A percentile compares a stretch with the other conserved stretches of the same genome.
These are phyloP conservation scores for Botryotinia convoluta DNA, from an alignment of 2,329 filamentous ascomycete genomes.

Conservation along the genomic window DNA sequence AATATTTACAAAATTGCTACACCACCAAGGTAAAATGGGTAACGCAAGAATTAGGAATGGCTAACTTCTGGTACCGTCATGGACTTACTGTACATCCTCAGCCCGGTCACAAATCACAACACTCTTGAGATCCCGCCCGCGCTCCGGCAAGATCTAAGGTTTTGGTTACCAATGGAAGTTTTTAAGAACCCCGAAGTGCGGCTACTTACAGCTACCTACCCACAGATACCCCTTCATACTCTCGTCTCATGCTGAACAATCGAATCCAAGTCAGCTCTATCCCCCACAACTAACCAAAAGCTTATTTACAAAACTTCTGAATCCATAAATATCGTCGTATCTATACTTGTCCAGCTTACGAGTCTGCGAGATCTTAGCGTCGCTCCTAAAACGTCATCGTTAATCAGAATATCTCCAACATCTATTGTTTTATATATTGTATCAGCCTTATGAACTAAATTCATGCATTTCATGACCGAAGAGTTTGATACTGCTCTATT, in stretches of 20 bases:
- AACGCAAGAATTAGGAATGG: background rate
- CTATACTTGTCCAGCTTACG: slow-evolving; percentile 3
- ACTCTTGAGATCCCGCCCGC: slow-evolving; percentile 12
- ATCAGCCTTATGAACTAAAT: slow-evolving; percentile 17
- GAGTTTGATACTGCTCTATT: background rate
- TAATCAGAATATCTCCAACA: slow-evolving; percentile 9
- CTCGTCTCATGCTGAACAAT: slow-evolving; percentile 5
- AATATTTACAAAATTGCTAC: background rate
- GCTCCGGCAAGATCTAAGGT: slow-evolving; percentile 15
- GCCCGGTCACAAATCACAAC: slow-evolving; percentile 17
- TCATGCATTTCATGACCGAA: slow-evolving; percentile 13
- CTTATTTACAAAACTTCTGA: background rate
- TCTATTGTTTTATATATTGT: slow-evolving; percentile 16
- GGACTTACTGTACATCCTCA: slow-evolving; percentile 12
- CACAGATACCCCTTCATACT: slow-evolving; percentile 16
- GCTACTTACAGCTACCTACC: slow-evolving; percentile 9
- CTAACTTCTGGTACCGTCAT: slow-evolving; percentile 7
- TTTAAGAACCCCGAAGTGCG: slow-evolving; percentile 9
- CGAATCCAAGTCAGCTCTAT: background rate
- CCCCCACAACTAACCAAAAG: background rate
- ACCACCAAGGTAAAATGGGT: background rate
- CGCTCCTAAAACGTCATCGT: background rate
- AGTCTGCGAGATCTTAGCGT: background rate
- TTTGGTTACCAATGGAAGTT: slow-evolving; percentile 2
- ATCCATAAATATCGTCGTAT: slow-evolving; percentile 1